These are phyloP conservation scores for Kluyveromyces siamensis DNA, from an alignment of 805 yeast genomes.

Conservation along the genomic window DNA sequence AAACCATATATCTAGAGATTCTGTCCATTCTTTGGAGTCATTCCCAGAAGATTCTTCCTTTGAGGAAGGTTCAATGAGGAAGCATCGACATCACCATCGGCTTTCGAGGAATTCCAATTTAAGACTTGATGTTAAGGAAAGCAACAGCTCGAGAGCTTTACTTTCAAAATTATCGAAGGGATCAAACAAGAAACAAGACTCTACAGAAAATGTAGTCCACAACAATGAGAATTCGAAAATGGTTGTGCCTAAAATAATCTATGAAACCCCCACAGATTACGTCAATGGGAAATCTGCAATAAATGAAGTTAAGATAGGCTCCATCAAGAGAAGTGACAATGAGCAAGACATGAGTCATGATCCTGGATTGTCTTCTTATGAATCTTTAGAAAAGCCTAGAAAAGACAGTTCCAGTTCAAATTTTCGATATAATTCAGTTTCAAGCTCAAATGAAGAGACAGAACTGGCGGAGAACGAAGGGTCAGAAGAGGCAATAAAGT, in stretches of 20 bases:
- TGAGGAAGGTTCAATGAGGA: not conserved
- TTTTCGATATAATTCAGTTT: not conserved
- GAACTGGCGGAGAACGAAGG: not conserved
- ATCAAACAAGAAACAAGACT: not conserved
- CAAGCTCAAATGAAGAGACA: not conserved
- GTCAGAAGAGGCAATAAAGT: not conserved
- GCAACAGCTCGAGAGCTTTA: not conserved
- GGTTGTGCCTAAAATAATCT: conserved; percentile 1
- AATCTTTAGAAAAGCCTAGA: not conserved
- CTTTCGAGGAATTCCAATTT: not conserved
- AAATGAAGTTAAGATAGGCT: not conserved
- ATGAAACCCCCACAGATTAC: not conserved
- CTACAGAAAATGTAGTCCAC: not conserved
- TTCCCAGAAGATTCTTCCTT: not conserved
- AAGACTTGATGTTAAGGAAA: not conserved
- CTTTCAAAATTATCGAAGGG: not conserved
- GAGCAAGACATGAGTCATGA: not conserved
- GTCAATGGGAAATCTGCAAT: not conserved
- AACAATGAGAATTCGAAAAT: not conserved
- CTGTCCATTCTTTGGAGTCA: not conserved
- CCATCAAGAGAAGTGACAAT: not conserved
- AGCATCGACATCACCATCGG: not conserved
- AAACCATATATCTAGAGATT: not conserved
- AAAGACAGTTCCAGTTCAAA: not conserved
- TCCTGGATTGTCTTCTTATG: not conserved